These are phyloP conservation scores for Kandelia obovata DNA, from an alignment of 345 rosid genomes.

Conservation along the genomic window DNA sequence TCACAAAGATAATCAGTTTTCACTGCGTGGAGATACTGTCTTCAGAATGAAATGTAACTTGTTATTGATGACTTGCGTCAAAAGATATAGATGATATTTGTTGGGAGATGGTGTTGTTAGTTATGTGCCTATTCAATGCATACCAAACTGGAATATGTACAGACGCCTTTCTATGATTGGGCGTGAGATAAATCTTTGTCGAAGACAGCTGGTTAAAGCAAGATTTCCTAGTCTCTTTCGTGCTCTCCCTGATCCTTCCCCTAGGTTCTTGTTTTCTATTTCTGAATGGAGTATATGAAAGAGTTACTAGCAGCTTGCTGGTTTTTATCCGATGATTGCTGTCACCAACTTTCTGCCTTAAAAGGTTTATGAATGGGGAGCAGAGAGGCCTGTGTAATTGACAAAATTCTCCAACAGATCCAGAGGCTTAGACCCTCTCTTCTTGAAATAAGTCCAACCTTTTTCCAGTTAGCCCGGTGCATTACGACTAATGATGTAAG, in stretches of 20 bases:
- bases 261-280: background rate
- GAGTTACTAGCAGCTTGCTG: background rate
- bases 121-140: background rate
- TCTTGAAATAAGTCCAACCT: background rate
- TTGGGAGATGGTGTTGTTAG: background rate
- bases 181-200: background rate
- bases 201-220: background rate
- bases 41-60: background rate
- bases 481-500: background rate
- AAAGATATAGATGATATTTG: background rate
- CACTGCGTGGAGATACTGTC: constrained; percentile 2
- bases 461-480: background rate
- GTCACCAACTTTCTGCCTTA: background rate
- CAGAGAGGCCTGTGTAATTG: background rate
- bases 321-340: background rate
- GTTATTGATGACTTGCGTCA: background rate
- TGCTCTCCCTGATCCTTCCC: no score
- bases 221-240: background rate
- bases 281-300: background rate
- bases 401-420: background rate
- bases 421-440: background rate
- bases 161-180: background rate
- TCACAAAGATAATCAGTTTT: background rate
- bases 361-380: background rate
- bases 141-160: background rate